Evolutionary conservation across 2,329 filamentous ascomycete species (phyloP).

Genomic region (Sphaerulina musiva): DNA sequence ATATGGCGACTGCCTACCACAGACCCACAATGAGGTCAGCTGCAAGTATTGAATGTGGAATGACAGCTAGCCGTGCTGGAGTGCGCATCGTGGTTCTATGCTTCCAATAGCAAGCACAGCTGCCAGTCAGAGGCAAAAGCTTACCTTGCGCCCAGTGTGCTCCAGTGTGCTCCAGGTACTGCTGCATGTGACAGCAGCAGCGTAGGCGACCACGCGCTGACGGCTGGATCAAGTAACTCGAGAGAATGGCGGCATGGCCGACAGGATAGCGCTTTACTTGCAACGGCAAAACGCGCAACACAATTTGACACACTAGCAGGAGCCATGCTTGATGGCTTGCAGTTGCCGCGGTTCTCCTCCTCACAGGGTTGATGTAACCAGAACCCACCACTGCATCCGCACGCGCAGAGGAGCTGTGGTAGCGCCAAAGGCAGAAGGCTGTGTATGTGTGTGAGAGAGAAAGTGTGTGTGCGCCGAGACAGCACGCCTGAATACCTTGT

Average conservation of each 20-base stretch:
- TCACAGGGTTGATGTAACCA: neutral
- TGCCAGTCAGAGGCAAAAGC: neutral
- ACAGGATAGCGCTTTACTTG: neutral
- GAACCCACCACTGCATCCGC: neutral
- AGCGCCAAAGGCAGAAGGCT: neutral
- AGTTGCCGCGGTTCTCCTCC: neutral
- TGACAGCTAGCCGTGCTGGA: conserved; percentile 2
- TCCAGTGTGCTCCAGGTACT: no score
- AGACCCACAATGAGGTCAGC: conserved; percentile 7
- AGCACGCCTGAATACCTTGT: no score
- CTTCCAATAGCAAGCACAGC: neutral
- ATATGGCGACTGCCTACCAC: neutral
- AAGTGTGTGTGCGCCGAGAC: no score
- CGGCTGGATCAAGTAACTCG: neutral
- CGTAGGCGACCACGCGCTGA: neutral
- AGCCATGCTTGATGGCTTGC: neutral
- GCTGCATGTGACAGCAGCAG: neutral
- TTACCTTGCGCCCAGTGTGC: neutral
- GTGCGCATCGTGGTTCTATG: neutral
- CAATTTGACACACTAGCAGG: neutral
- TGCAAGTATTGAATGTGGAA: neutral
- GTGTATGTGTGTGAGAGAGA: neutral
- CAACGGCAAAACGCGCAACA: neutral
- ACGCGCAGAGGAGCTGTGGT: neutral
- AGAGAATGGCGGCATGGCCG: neutral